A percentile compares a stretch with the other conserved stretches of the same genome.
These are phyloP conservation scores for Pyrrhoderma lamaoense DNA, from an alignment of 1,284 basidiomycete genomes.

Conservation along the genomic window DNA sequence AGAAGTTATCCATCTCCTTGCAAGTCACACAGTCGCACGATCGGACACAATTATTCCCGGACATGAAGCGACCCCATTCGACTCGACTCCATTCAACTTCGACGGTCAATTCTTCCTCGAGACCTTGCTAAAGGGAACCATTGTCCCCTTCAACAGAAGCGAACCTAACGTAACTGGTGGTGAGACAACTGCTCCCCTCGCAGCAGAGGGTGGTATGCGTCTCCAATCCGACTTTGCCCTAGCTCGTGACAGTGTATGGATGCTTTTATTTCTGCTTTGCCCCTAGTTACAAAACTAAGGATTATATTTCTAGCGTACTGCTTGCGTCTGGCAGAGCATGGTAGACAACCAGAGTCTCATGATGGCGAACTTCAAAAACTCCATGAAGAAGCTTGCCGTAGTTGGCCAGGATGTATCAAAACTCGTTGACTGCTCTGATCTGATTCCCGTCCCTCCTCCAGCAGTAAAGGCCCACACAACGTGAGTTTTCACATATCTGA, in stretches of 20 bases:
- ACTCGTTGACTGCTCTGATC: slow-evolving; percentile 20
- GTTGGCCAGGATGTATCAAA: slow-evolving; percentile 25
- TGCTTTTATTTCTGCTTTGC: slow-evolving; percentile 8
- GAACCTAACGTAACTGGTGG: slow-evolving; percentile 1
- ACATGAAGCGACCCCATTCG: slow-evolving; percentile 19
- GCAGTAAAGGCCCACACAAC: slow-evolving; percentile 3
- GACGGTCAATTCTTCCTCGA: slow-evolving; percentile 21
- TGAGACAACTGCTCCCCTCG: slow-evolving; percentile 10
- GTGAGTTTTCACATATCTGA: neutral
- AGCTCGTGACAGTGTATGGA: slow-evolving; percentile 11
- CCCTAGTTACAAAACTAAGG: slow-evolving; percentile 2
- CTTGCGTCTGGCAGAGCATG: slow-evolving; percentile 22
- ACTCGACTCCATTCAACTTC: slow-evolving; percentile 22
- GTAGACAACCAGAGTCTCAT: slow-evolving; percentile 16
- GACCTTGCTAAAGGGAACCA: slow-evolving; percentile 19
- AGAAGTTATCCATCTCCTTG: slow-evolving; percentile 28
- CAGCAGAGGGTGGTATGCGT: slow-evolving; percentile 14
- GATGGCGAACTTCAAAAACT: slow-evolving; percentile 17
- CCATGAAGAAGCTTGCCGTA: slow-evolving; percentile 28
- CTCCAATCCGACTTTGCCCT: slow-evolving; percentile 19
- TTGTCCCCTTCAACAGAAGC: slow-evolving; percentile 17
- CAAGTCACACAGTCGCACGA: slow-evolving; percentile 20
- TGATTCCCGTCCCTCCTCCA: slow-evolving; percentile 9
- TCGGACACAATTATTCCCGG: slow-evolving; percentile 19
- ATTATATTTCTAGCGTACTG: slow-evolving; percentile 11